These are phyloP conservation scores for Anisodus acutangulus DNA, from an alignment of 257 asterid species.

Conservation along the genomic window DNA sequence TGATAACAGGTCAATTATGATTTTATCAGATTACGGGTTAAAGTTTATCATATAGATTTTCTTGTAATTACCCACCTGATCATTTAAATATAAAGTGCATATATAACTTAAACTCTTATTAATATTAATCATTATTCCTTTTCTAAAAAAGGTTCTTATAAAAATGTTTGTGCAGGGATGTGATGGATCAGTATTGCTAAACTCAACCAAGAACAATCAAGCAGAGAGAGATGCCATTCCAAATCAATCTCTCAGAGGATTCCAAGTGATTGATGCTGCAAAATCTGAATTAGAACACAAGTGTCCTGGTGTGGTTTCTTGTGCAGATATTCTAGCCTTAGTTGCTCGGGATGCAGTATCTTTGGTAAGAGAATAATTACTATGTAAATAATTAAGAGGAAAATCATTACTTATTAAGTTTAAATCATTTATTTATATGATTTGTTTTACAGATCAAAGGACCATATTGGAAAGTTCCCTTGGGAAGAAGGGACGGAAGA, in stretches of 20 bases:
- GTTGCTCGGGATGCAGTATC: slow-evolving; percentile 62
- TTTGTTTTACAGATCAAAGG: slow-evolving; percentile 26
- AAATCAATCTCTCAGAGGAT: slow-evolving; percentile 38
- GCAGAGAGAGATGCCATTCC: slow-evolving; percentile 58
- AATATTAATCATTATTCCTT: too few relatives aligned
- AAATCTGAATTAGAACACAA: slow-evolving; percentile 43
- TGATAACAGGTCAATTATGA: too few relatives aligned
- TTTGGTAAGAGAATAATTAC: slow-evolving; percentile 13
- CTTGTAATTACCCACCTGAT: background rate
- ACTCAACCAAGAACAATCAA: slow-evolving; percentile 45
- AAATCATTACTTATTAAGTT: background rate
- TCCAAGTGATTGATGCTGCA: slow-evolving; percentile 35
- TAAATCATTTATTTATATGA: background rate
- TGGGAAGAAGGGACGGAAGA: slow-evolving; percentile 61
- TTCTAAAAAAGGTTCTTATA: too few relatives aligned
- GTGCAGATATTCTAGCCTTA: slow-evolving; percentile 61
- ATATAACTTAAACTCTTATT: too few relatives aligned
- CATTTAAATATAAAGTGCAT: too few relatives aligned
- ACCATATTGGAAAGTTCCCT: slow-evolving; percentile 50
- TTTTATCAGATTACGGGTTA: too few relatives aligned
- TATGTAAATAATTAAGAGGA: too few relatives aligned
- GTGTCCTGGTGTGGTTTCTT: slow-evolving; percentile 54
- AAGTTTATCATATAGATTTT: background rate
- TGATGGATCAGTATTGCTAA: slow-evolving; percentile 54
- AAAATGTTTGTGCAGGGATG: slow-evolving; percentile 45